A percentile compares a stretch with the other conserved stretches of the same genome.
Conservation (phyloP, 768 basidiomycete species). For the Coprinopsis marcescibilis region DNA sequence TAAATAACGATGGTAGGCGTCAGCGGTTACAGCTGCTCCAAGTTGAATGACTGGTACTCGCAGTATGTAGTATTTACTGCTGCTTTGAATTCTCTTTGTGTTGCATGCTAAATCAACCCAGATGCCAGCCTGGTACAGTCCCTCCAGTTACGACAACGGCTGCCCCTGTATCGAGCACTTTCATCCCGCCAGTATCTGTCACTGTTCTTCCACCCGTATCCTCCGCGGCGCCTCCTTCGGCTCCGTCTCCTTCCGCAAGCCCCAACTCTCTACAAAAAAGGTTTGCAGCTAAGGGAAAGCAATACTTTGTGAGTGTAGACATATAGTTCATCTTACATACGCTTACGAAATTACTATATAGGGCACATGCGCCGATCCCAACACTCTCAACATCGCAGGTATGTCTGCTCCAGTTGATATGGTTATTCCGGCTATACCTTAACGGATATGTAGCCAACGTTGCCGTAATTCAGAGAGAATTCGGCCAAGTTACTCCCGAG, state of each 20-base stretch:
- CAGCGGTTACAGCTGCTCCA: constrained; percentile 22
- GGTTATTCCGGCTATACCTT: neutral
- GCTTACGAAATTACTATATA: neutral
- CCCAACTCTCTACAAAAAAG: constrained; percentile 21
- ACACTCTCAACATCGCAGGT: constrained; percentile 27
- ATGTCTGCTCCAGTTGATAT: neutral
- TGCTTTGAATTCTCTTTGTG: neutral
- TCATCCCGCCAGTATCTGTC: constrained; percentile 2
- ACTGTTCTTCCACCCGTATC: neutral
- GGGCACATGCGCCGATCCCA: constrained; percentile 23
- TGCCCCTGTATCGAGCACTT: neutral
- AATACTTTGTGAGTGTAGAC: constrained; percentile 24
- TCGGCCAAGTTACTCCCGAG: constrained; percentile 38
- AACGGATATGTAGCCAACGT: constrained; percentile 22
- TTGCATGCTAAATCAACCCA: constrained; percentile 6
- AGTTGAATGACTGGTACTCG: constrained; percentile 26
- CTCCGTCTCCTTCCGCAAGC: neutral
- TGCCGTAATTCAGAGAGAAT: constrained; percentile 29
- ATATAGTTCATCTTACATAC: neutral
- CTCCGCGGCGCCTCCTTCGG: neutral
- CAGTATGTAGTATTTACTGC: constrained; percentile 23
- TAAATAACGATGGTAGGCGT: constrained; percentile 17
- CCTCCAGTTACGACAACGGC: neutral
- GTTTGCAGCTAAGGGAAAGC: constrained; percentile 26
- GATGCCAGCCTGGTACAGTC: constrained; percentile 14